Evolutionary conservation across 768 basidiomycete genomes (phyloP).

Genomic region (Lentinula aciculospora): DNA sequence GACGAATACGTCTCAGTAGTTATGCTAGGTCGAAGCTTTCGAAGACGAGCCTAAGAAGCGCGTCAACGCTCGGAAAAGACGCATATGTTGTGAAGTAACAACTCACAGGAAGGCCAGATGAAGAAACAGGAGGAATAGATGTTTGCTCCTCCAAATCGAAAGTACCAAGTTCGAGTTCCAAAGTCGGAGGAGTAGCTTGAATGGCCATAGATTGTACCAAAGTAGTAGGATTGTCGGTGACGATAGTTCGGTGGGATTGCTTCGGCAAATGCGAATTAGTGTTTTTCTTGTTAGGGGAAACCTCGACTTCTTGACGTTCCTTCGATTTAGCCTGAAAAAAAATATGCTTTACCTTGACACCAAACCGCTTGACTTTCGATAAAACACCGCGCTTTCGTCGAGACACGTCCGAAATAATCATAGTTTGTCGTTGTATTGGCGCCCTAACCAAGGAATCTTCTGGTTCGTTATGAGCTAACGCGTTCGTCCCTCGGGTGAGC

Average conservation of each 20-base stretch:
- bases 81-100: background rate
- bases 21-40: slow-evolving; percentile 14
- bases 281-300: background rate
- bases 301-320: background rate
- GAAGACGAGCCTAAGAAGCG: slow-evolving; percentile 6
- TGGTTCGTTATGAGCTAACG: background rate
- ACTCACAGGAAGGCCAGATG: background rate
- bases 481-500: background rate
- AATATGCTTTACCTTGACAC: slow-evolving; percentile 22
- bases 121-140: background rate
- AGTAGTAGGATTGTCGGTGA: background rate
- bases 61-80: background rate
- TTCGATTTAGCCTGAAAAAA: slow-evolving; percentile 15
- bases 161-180: background rate
- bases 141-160: background rate
- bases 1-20: slow-evolving; percentile 14
- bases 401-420: background rate
- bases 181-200: background rate
- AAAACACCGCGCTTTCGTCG: slow-evolving; percentile 10
- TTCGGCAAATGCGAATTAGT: background rate
- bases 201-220: background rate
- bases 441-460: too few species aligned
- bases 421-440: background rate
- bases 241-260: background rate
- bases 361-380: slow-evolving; percentile 19